Evolutionary conservation across 768 basidiomycete species (phyloP).

Genomic region (Candolleomyces aberdarensis): DNA sequence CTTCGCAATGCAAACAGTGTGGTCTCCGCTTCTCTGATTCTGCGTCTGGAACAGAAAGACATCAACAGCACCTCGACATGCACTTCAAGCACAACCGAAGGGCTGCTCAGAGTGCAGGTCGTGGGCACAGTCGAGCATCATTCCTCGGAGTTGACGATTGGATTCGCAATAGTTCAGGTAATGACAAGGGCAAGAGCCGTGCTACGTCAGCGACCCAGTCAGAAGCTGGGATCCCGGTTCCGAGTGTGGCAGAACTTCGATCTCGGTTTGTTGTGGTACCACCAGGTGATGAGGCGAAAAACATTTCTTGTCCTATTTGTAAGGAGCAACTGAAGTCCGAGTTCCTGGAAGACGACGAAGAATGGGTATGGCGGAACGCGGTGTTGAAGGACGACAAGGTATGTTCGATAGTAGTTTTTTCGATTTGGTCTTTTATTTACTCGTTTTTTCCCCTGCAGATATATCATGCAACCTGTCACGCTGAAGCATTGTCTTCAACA

Average conservation of each 20-base stretch:
- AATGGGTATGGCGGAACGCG: slow-evolving; percentile 97
- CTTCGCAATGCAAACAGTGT: slow-evolving; percentile 91
- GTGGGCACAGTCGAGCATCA: slow-evolving; percentile 91
- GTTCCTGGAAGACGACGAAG: slow-evolving; percentile 93
- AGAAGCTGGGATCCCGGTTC: slow-evolving; percentile 60
- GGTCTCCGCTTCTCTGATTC: slow-evolving; percentile 82
- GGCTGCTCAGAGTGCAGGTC: slow-evolving; percentile 69
- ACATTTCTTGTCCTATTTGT: slow-evolving; percentile 91
- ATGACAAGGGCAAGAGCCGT: slow-evolving; percentile 67
- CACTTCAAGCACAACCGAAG: slow-evolving; percentile 93
- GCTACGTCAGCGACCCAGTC: slow-evolving; percentile 47
- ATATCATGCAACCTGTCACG: slow-evolving; percentile 93
- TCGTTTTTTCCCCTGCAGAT: slow-evolving; percentile 45
- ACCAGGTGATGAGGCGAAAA: slow-evolving; percentile 81
- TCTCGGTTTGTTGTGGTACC: slow-evolving; percentile 85
- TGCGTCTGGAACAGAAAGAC: slow-evolving; percentile 62
- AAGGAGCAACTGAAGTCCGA: slow-evolving; percentile 91
- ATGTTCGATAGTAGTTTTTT: slow-evolving; percentile 22
- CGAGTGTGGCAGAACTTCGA: slow-evolving; percentile 72
- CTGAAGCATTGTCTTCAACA: slow-evolving; percentile 67
- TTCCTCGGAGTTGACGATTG: slow-evolving; percentile 85
- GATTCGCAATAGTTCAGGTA: slow-evolving; percentile 64
- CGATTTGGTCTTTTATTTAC: not conserved
- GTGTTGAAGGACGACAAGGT: slow-evolving; percentile 81
- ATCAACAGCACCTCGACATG: slow-evolving; percentile 93